Percentiles rank a stretch among this genome's conserved stretches.
Evolutionary conservation across 176 grass and related monocot species (phyloP).

Genomic region (Avena insularis): DNA sequence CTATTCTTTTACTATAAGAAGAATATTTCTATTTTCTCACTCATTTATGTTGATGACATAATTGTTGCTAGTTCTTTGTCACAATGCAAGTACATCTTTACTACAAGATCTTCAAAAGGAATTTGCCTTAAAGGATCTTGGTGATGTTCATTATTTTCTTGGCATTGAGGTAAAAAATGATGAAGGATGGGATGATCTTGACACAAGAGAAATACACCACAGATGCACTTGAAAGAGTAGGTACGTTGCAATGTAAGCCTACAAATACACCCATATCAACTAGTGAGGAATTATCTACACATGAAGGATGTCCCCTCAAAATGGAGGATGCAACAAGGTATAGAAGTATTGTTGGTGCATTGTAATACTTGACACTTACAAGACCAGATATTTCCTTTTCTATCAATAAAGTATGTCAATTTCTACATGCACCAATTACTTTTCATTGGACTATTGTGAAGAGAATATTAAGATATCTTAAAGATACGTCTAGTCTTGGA

Average conservation of each 20-base stretch:
- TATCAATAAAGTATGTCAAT: not conserved
- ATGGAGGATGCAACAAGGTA: not conserved
- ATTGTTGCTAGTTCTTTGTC: not conserved
- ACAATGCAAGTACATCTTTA: not conserved
- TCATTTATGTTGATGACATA: slow-evolving; percentile 14
- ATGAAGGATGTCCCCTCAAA: not conserved
- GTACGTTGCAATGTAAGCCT: not conserved
- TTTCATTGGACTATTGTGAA: not conserved
- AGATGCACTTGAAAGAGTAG: not conserved
- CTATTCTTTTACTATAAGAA: not conserved
- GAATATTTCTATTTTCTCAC: not conserved
- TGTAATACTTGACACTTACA: not conserved
- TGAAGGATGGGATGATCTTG: not conserved
- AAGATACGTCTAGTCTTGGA: not conserved
- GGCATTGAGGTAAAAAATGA: not conserved
- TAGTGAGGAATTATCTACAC: not conserved
- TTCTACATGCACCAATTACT: not conserved
- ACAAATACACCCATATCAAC: not conserved
- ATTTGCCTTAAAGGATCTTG: not conserved
- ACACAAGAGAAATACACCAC: not conserved
- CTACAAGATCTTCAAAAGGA: not conserved
- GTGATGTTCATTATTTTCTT: not conserved
- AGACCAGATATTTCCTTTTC: not conserved
- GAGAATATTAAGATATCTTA: not conserved
- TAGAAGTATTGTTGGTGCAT: not conserved